phyloP scores from a whole-genome alignment of 2,329 filamentous ascomycete genomes.

The Exophiala sp. region DNA sequence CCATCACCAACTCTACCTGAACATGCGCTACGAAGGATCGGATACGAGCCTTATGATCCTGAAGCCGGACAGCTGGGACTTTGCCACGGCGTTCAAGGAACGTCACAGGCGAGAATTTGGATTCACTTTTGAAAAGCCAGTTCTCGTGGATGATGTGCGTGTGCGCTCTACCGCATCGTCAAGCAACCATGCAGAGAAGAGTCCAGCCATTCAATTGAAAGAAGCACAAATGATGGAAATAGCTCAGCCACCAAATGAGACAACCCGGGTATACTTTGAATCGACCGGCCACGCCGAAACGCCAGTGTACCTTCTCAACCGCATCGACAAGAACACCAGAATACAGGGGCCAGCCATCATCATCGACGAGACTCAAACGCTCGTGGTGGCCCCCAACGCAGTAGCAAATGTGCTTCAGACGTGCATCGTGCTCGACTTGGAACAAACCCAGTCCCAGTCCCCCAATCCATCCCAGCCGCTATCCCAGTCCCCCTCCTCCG shows the following conservation, averaged over 20 bases:
- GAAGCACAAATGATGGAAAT: conserved; percentile 2
- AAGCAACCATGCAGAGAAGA: conserved; percentile 56
- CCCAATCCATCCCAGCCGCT: not conserved
- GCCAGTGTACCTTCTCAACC: conserved; percentile 35
- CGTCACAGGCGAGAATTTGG: conserved; percentile 90
- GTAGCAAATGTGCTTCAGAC: conserved; percentile 36
- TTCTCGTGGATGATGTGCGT: conserved; percentile 84
- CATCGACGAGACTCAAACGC: conserved; percentile 43
- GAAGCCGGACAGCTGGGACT: conserved; percentile 67
- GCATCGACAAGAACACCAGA: conserved; percentile 33
- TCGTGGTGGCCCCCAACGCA: conserved; percentile 38
- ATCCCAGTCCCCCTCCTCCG: not conserved
- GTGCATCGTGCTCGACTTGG: conserved; percentile 38
- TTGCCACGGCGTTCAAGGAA: conserved; percentile 72
- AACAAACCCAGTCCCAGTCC: not conserved
- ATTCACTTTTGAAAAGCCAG: conserved; percentile 78
- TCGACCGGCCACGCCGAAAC: conserved; percentile 32
- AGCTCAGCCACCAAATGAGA: not conserved
- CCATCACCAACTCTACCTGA: conserved; percentile 42
- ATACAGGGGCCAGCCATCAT: conserved; percentile 32
- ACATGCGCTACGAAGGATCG: conserved; percentile 48
- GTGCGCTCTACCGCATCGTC: conserved; percentile 65
- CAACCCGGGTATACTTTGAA: conserved; percentile 34
- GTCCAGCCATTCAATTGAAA: conserved; percentile 52
- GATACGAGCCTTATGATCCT: conserved; percentile 47